Conservation (phyloP, 768 basidiomycete species). For the Arthromyces matolae region DNA sequence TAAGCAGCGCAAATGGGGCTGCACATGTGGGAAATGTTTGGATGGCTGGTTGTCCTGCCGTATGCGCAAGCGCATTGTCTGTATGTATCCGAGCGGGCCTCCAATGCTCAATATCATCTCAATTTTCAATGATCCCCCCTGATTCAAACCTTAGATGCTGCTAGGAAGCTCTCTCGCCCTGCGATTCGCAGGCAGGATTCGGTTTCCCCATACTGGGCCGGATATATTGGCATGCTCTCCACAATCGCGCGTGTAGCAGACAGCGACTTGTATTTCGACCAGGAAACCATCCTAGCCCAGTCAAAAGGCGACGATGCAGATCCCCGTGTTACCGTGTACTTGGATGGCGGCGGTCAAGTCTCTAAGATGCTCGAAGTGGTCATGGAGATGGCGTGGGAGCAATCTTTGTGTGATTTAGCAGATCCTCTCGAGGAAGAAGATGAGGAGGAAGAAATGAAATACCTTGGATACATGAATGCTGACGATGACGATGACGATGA, state of each 20-base stretch:
- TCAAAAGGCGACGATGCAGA: no score
- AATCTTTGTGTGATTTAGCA: background rate
- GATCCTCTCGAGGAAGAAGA: background rate
- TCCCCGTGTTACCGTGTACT: background rate
- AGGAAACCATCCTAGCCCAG: no score
- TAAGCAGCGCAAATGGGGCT: slow-evolving; percentile 5
- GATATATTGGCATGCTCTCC: no score
- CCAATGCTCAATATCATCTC: background rate
- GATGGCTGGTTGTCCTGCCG: slow-evolving; percentile 5
- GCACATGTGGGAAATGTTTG: background rate
- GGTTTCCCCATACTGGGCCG: no score
- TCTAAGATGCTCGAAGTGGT: background rate
- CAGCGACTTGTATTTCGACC: no score
- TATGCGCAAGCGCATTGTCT: background rate
- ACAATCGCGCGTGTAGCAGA: background rate
- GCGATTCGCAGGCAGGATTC: no score
- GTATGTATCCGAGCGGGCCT: background rate
- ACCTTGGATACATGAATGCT: no score
- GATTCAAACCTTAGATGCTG: no score
- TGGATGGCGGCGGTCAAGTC: background rate
- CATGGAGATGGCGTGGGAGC: background rate
- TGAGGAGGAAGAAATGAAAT: no score
- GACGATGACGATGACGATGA: no score
- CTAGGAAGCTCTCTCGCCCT: no score
- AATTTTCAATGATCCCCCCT: no score